phyloP scores from a whole-genome alignment of 2,329 filamentous ascomycete species.

The Phialophora chinensis region DNA sequence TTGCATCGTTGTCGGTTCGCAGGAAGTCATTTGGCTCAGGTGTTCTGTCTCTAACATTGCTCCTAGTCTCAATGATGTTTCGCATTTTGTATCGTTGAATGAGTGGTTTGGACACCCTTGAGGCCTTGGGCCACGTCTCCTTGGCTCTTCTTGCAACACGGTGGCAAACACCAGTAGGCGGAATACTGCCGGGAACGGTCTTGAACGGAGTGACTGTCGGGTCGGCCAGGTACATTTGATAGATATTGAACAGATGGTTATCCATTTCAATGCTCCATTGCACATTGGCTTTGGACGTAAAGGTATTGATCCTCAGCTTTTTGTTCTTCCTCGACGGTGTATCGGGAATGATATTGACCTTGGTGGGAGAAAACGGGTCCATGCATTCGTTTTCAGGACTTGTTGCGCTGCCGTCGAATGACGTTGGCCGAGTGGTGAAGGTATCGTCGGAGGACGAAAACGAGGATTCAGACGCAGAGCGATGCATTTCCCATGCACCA shows the following conservation, averaged over 20 bases:
- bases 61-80: conserved; percentile 37
- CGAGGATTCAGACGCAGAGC: conserved; percentile 66
- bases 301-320: conserved; percentile 40
- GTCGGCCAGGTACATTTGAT: conserved; percentile 69
- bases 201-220: conserved; percentile 71
- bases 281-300: conserved; percentile 39
- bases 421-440: conserved; percentile 59
- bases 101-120: conserved; percentile 41
- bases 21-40: conserved; percentile 39
- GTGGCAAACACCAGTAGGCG: conserved; percentile 68
- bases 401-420: conserved; percentile 64
- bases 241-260: conserved; percentile 69
- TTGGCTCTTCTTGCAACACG: conserved; percentile 67
- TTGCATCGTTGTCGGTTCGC: conserved; percentile 39
- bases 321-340: conserved; percentile 47
- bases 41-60: conserved; percentile 33
- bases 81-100: conserved; percentile 39
- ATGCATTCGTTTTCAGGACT: conserved; percentile 65
- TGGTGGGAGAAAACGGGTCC: conserved; percentile 60
- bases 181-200: conserved; percentile 67
- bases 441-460: conserved; percentile 64
- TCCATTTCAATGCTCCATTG: conserved; percentile 69
- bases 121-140: conserved; percentile 60
- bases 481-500: conserved; percentile 50
- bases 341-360: conserved; percentile 46